phyloP scores from a whole-genome alignment of 257 asterid species.

The Penstemon newberryi region DNA sequence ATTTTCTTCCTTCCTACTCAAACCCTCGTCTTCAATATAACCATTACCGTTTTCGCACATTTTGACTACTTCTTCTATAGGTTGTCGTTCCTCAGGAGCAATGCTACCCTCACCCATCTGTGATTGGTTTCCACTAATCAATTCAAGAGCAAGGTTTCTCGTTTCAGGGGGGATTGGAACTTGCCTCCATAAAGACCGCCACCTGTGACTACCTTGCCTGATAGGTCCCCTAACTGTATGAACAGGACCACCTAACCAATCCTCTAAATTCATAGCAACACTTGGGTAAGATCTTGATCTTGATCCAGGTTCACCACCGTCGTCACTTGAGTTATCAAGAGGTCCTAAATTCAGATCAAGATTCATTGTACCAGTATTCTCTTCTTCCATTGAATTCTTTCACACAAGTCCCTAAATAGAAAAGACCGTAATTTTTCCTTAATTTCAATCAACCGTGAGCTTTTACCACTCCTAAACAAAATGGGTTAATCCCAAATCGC shows the following conservation, averaged over 20 bases:
- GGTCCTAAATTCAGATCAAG: constrained; percentile 97
- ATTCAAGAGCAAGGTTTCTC: constrained; percentile 62
- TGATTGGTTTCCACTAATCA: constrained; percentile 49
- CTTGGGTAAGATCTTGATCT: constrained; percentile 36
- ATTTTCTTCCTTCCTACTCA: constrained; percentile 60
- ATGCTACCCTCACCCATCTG: constrained; percentile 82
- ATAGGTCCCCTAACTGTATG: constrained; percentile 50
- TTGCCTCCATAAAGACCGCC: constrained; percentile 74
- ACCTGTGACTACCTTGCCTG: constrained; percentile 36
- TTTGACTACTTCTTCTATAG: constrained; percentile 1
- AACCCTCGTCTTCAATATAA: constrained; percentile 31
- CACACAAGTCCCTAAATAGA: constrained; percentile 1
- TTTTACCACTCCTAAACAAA: not conserved
- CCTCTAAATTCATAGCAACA: constrained; percentile 75
- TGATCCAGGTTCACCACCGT: constrained; percentile 34
- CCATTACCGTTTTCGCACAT: too few relatives aligned
- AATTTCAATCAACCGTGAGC: not conserved
- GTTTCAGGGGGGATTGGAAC: constrained; percentile 67
- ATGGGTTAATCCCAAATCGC: constrained; percentile 27
- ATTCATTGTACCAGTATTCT: constrained; percentile 59
- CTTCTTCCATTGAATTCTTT: constrained; percentile 57
- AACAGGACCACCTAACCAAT: constrained; percentile 56
- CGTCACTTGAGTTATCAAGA: constrained; percentile 56
- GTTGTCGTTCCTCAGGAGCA: constrained; percentile 45
- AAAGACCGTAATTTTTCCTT: not conserved